Base-by-base conservation (phyloP, 306 rosid species). In the Malus fusca region DNA sequence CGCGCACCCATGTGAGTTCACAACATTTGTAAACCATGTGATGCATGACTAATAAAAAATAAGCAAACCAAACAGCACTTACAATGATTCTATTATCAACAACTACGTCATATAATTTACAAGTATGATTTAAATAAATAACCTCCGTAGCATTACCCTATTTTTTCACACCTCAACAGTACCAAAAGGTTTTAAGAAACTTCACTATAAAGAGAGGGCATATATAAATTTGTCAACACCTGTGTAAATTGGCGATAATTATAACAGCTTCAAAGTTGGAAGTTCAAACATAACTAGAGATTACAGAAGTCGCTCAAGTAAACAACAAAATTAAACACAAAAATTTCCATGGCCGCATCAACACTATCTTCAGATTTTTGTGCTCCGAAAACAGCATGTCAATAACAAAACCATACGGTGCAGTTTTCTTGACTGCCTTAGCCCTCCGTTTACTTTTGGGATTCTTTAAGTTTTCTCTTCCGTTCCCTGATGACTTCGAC, bases 391-490 rank as follows among this genome's bases (percentile, higher is more conserved):
- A 68, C 25, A 56, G 10, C 26, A 56, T 14, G 42, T 3, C 42
- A 15, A 64, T 64, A 53, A 21, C 52, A 26, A 71, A n/a, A 10
- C 33, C 43, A 22, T 17, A 48, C 2, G 51, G 4, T 4, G 12
- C 59, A 75, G 62, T 25, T 78, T 53, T 58, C 52, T 25, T 22
- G 65, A 53, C 52, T 75, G 60, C 75, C 69, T 82, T 71, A 82
- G 72, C 58, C 61, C 48, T 73, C 80, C 78, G 56, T 25, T 13
- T 87, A 51, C 66, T 82, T 70, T 74, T 82, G 42, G 68, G 90
- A 83, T 81, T 77, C 92, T n/a, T 82, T 83, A 56, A 88, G 75
- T 56, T 85, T 89, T 85, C 75, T 87, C 86, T 84, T 92, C 82
- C 99, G 81, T 72, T 86, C 82, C 80, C 71, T 81, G n/a, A 92